Evolutionary conservation across 2,329 filamentous ascomycete genomes (phyloP).

Genomic region (Ascochyta lentis): DNA sequence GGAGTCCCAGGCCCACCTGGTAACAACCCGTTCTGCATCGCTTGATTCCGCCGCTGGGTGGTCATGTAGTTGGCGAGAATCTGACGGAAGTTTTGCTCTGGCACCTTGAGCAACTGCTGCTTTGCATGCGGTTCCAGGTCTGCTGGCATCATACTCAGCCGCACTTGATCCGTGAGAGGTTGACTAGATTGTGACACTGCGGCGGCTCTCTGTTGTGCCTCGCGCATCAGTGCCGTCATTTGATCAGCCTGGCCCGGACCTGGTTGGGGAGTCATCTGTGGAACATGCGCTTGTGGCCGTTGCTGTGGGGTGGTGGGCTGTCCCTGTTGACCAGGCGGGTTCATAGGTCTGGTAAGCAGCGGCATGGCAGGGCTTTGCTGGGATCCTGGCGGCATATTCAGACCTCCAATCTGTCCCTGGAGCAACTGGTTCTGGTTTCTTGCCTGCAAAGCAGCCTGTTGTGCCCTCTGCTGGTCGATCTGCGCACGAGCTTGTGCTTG

Average conservation of each 20-base stretch:
- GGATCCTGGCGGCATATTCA: constrained; percentile 51
- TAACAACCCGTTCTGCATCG: constrained; percentile 32
- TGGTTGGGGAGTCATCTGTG: constrained; percentile 44
- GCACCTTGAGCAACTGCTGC: constrained; percentile 44
- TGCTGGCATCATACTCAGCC: constrained; percentile 42
- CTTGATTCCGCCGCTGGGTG: constrained; percentile 28
- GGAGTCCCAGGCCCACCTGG: constrained; percentile 26
- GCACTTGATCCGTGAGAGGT: constrained; percentile 40
- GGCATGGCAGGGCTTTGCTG: constrained; percentile 57
- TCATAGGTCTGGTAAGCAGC: constrained; percentile 57
- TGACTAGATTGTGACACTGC: constrained; percentile 34
- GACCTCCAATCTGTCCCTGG: constrained; percentile 48
- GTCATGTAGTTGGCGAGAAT: constrained; percentile 37
- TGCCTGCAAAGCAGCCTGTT: constrained; percentile 45
- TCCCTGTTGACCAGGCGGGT: constrained; percentile 53
- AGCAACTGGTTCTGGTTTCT: constrained; percentile 43
- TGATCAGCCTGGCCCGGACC: constrained; percentile 39
- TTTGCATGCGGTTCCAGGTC: constrained; percentile 40
- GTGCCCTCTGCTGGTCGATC: constrained; percentile 38
- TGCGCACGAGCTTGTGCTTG: constrained; percentile 42
- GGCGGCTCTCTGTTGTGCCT: constrained; percentile 45
- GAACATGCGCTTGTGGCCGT: constrained; percentile 44
- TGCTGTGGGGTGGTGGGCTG: constrained; percentile 44
- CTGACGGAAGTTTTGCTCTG: constrained; percentile 42
- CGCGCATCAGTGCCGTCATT: constrained; percentile 38